Percentiles rank a stretch among this genome's conserved stretches.
Evolutionary conservation across 73 alveolate species (phyloP).

Genomic region (Paraurostyla sp.): DNA sequence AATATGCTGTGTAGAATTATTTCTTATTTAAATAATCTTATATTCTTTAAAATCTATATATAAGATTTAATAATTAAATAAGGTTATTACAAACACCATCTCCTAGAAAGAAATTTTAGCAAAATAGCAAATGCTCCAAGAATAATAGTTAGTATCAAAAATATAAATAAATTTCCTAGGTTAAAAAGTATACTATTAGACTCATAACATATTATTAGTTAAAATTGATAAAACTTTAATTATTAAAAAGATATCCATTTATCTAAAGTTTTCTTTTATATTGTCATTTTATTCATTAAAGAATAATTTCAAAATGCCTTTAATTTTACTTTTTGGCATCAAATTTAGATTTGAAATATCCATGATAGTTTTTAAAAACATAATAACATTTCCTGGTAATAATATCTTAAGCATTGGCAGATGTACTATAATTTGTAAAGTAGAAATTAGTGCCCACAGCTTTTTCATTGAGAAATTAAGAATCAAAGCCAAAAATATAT

Average conservation of each 20-base stretch:
- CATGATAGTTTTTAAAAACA: neutral
- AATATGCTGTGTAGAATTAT: too few species aligned
- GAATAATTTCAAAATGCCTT: neutral
- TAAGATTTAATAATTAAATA: too few species aligned
- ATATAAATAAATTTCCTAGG: too few species aligned
- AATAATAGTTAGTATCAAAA: too few species aligned
- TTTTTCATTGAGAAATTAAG: constrained; percentile 7
- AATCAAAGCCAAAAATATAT: neutral
- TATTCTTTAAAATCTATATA: too few species aligned
- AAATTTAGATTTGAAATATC: constrained; percentile 17
- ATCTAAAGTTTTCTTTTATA: constrained; percentile 2
- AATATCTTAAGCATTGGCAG: neutral
- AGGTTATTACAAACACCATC: too few species aligned
- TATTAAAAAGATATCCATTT: neutral
- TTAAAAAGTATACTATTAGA: too few species aligned
- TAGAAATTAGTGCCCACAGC: constrained; percentile 22
- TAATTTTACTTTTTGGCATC: neutral
- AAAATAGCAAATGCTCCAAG: too few species aligned
- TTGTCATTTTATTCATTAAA: neutral
- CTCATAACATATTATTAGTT: too few species aligned
- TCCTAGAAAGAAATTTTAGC: too few species aligned
- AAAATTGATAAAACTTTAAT: too few species aligned
- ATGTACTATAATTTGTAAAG: constrained; percentile 19
- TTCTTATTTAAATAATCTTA: too few species aligned
- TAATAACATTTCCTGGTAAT: neutral